These are phyloP conservation scores for Setomelanomma holmii DNA, from an alignment of 2,329 filamentous ascomycete genomes.

Conservation along the genomic window DNA sequence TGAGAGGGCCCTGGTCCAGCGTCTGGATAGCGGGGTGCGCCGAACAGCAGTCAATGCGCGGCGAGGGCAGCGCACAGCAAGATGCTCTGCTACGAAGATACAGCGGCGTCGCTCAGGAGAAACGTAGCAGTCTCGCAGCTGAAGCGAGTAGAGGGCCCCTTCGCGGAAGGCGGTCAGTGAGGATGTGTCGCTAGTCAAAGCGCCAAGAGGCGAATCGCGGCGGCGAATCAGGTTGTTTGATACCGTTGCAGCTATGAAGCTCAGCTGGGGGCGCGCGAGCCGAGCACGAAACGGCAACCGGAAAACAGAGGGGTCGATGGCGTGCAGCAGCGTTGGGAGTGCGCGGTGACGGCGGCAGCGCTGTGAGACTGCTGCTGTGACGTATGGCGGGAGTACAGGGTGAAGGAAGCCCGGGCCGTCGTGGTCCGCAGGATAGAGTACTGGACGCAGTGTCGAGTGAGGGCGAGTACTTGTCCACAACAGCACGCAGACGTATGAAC, in stretches of 20 bases:
- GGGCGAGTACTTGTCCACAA: not conserved
- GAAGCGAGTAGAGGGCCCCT: slow-evolving; percentile 11
- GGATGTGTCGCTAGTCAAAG: slow-evolving; percentile 25
- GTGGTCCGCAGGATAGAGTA: slow-evolving; percentile 12
- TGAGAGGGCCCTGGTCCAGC: slow-evolving; percentile 20
- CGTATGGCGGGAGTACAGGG: slow-evolving; percentile 16
- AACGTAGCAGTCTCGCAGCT: not conserved
- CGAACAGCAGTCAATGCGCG: slow-evolving; percentile 10
- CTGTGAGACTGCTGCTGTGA: slow-evolving; percentile 28
- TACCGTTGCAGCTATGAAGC: slow-evolving; percentile 17
- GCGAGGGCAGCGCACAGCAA: slow-evolving; percentile 10
- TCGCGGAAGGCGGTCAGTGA: slow-evolving; percentile 39
- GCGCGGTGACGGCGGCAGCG: slow-evolving; percentile 19
- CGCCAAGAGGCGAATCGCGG: slow-evolving; percentile 31
- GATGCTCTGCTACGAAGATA: not conserved
- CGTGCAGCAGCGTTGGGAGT: slow-evolving; percentile 18
- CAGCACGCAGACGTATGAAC: not conserved
- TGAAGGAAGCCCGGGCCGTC: slow-evolving; percentile 24
- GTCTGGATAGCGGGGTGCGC: slow-evolving; percentile 8
- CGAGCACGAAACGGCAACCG: slow-evolving; percentile 28
- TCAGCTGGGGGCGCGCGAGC: slow-evolving; percentile 21
- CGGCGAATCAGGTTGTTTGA: slow-evolving; percentile 34
- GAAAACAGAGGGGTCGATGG: slow-evolving; percentile 19
- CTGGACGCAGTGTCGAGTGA: not conserved
- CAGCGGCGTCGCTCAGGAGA: not conserved